Evolutionary conservation across 768 basidiomycete species (phyloP).

Genomic region (Leccinum aurantiacum): DNA sequence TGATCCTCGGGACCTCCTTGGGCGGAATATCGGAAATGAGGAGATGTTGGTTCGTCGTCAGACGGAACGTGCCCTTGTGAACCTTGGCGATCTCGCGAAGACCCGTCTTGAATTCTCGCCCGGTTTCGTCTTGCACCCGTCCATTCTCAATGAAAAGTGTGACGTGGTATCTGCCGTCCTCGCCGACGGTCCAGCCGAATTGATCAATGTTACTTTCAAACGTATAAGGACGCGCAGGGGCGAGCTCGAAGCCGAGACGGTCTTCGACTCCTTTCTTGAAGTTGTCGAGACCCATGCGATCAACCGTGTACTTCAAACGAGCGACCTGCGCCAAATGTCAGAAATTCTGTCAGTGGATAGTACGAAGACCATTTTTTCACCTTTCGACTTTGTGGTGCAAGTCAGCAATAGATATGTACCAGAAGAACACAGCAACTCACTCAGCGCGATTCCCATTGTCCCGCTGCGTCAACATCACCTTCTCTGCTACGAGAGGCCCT

Average conservation of each 20-base stretch:
- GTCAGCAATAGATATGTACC: background rate
- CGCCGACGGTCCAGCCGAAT: slow-evolving; percentile 88
- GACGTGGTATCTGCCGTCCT: slow-evolving; percentile 89
- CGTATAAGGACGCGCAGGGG: slow-evolving; percentile 68
- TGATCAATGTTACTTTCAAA: slow-evolving; percentile 93
- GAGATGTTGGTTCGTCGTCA: slow-evolving; percentile 95
- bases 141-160: slow-evolving; percentile 97
- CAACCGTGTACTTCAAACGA: slow-evolving; percentile 95
- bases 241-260: slow-evolving; percentile 75
- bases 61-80: slow-evolving; percentile 90
- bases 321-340: slow-evolving; percentile 56
- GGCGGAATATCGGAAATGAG: slow-evolving; percentile 80
- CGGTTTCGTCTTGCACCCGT: slow-evolving; percentile 92
- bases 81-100: slow-evolving; percentile 90
- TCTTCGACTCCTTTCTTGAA: slow-evolving; percentile 92
- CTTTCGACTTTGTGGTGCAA: slow-evolving; percentile 48
- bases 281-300: slow-evolving; percentile 84
- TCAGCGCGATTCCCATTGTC: slow-evolving; percentile 95
- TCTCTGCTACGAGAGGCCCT: slow-evolving; percentile 84
- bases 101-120: slow-evolving; percentile 87
- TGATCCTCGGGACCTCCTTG: slow-evolving; percentile 75
- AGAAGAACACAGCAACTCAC: slow-evolving; percentile 46
- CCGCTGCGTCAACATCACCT: slow-evolving; percentile 89
- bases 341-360: slow-evolving; percentile 1
- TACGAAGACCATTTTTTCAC: slow-evolving; percentile 28